Conservation (phyloP, 768 basidiomycete species). For the Clavulina sp. region DNA sequence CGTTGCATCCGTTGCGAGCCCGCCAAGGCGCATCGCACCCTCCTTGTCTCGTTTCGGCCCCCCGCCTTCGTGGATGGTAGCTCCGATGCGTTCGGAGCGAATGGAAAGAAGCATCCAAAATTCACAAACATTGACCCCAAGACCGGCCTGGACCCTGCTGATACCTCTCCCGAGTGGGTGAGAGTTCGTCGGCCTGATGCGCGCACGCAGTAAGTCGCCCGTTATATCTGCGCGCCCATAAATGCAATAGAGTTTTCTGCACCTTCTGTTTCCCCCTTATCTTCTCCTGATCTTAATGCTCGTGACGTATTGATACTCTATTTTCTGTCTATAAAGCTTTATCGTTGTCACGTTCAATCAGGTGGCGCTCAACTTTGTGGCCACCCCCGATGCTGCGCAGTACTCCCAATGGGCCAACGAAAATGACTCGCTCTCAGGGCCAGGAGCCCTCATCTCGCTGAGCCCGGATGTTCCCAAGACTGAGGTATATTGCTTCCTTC, state of each 20-base stretch:
- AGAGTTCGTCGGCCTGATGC: not conserved
- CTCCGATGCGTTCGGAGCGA: too few species aligned
- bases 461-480: not conserved
- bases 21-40: constrained; percentile 55
- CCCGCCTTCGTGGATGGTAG: too few species aligned
- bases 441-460: constrained; percentile 6
- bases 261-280: too few species aligned
- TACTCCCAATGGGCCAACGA: not conserved
- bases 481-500: too few species aligned
- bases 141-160: too few species aligned
- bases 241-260: too few species aligned
- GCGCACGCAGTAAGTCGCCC: not conserved
- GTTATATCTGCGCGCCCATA: not conserved
- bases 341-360: constrained; percentile 7
- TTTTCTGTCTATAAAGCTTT: too few species aligned
- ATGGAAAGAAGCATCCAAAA: too few species aligned
- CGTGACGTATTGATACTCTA: too few species aligned
- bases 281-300: too few species aligned
- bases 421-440: constrained; percentile 8
- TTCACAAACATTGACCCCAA: too few species aligned
- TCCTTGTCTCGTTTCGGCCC: constrained; percentile 48
- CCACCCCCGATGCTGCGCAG: not conserved
- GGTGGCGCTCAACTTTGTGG: constrained; percentile 2
- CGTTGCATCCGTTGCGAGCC: constrained; percentile 59
- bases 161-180: too few species aligned